phyloP scores from a whole-genome alignment of 768 basidiomycete genomes.

The Phallus indusiatus region DNA sequence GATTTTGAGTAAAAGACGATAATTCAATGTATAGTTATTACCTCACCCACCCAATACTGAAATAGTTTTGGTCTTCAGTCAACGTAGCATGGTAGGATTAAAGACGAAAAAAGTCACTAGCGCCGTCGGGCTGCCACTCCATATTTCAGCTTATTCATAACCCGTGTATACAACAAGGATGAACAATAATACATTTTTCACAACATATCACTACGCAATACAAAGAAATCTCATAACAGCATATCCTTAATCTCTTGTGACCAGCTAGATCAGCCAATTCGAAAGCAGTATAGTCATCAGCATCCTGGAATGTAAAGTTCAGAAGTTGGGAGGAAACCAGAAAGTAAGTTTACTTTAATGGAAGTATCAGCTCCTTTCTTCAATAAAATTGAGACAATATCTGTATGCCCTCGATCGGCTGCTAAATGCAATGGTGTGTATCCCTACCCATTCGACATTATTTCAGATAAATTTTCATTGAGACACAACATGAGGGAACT shows the following conservation, averaged over 20 bases:
- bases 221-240: constrained; percentile 16
- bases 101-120: too few species aligned
- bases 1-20: too few species aligned
- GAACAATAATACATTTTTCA: too few species aligned
- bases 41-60: too few species aligned
- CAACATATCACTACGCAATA: not conserved
- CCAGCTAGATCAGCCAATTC: constrained; percentile 53
- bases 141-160: too few species aligned
- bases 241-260: constrained; percentile 41
- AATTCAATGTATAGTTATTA: too few species aligned
- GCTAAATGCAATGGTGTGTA: constrained; percentile 85
- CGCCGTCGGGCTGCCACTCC: too few species aligned
- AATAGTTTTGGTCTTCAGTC: too few species aligned
- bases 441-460: constrained; percentile 41
- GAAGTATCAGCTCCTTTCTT: constrained; percentile 51
- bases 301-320: constrained; percentile 37
- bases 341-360: constrained; percentile 44
- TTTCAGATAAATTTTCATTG: not conserved
- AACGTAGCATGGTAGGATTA: too few species aligned
- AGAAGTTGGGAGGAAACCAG: constrained; percentile 2
- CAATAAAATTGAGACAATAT: constrained; percentile 49
- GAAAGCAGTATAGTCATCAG: constrained; percentile 51
- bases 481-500: constrained; percentile 19
- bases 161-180: too few species aligned
- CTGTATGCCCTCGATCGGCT: constrained; percentile 64